Conservation (phyloP, 208 protist genomes). For the Leishmania tarentolae region DNA sequence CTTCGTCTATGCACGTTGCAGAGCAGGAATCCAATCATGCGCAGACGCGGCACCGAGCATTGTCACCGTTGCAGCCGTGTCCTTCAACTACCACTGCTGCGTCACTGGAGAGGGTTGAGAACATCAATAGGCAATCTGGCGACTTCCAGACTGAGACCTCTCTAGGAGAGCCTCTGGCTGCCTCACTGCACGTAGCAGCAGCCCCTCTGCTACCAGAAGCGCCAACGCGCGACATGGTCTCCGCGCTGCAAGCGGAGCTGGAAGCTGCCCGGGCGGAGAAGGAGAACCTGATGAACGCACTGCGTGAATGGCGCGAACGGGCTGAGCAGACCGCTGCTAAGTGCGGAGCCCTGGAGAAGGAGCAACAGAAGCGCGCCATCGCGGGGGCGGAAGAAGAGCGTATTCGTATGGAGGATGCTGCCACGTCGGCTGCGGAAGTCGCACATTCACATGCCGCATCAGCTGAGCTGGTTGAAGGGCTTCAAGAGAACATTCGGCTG, state of each 20-base stretch:
- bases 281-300: not conserved
- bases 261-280: slow-evolving; percentile 12
- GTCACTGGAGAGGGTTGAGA: not conserved
- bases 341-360: slow-evolving; percentile 13
- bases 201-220: not conserved
- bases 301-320: slow-evolving; percentile 21
- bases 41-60: not conserved
- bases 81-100: not conserved
- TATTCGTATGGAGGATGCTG: slow-evolving; percentile 6
- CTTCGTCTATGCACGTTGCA: not conserved
- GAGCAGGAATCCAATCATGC: too few species aligned
- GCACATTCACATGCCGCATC: slow-evolving; percentile 5
- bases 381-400: slow-evolving; percentile 1
- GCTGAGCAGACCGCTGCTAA: slow-evolving; percentile 27
- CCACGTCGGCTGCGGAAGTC: not conserved
- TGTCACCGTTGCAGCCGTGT: not conserved
- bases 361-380: not conserved
- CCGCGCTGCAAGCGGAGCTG: slow-evolving; percentile 28
- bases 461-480: slow-evolving; percentile 20
- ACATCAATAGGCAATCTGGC: not conserved
- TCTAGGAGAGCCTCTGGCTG: not conserved
- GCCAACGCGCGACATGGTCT: slow-evolving; percentile 3
- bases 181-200: not conserved
- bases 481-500: slow-evolving; percentile 52
- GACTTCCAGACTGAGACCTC: not conserved